Evolutionary conservation across 805 yeast species (phyloP).

Genomic region (Nakazawaea wyomingensis): DNA sequence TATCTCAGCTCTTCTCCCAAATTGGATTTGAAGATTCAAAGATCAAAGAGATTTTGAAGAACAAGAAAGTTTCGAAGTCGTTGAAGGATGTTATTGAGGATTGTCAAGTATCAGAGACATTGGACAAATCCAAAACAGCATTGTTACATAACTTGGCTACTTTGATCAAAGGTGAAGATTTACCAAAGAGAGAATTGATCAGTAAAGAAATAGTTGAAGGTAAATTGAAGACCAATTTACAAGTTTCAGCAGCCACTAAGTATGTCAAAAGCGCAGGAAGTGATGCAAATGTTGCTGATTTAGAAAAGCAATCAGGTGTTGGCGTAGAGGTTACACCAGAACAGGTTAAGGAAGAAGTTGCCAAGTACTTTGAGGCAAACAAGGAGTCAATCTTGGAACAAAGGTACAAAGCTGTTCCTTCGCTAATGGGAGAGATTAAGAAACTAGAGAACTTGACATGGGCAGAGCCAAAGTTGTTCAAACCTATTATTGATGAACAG

Average conservation of each 20-base stretch:
- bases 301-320: conserved; percentile 72
- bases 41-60: conserved; percentile 75
- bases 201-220: conserved; percentile 60
- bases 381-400: conserved; percentile 57
- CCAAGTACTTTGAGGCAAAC: conserved; percentile 53
- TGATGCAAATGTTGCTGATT: conserved; percentile 38
- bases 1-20: conserved; percentile 30
- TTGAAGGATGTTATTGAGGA: conserved; percentile 55
- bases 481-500: conserved; percentile 79
- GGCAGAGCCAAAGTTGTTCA: conserved; percentile 86
- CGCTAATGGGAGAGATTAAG: conserved; percentile 72
- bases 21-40: conserved; percentile 72
- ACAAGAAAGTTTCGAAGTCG: conserved; percentile 75
- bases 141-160: conserved; percentile 76
- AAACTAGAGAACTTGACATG: conserved; percentile 73
- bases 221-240: conserved; percentile 61
- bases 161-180: conserved; percentile 54
- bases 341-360: conserved; percentile 55
- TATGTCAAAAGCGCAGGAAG: conserved; percentile 54
- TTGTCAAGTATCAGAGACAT: conserved; percentile 25
- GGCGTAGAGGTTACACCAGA: conserved; percentile 69
- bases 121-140: conserved; percentile 57
- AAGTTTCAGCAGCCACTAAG: conserved; percentile 75
- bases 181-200: conserved; percentile 42
- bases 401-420: conserved; percentile 77